Conservation (phyloP, 2,329 filamentous ascomycete species). For the Pseudogymnoascus sp. region DNA sequence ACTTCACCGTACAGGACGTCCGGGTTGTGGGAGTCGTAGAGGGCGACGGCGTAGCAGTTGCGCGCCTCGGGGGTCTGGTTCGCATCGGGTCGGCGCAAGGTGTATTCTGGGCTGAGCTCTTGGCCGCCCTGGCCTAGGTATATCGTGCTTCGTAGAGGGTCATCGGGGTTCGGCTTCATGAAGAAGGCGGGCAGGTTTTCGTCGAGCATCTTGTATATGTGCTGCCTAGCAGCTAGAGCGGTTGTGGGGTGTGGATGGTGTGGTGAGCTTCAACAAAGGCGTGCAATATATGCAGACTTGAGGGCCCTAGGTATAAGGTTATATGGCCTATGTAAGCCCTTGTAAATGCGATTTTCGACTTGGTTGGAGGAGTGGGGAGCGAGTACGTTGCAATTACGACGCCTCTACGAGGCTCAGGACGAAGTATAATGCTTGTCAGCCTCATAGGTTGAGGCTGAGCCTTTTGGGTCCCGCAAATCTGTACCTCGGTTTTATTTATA, state of each 20-base stretch:
- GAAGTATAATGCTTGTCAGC: background rate
- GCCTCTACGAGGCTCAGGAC: background rate
- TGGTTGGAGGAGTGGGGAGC: background rate
- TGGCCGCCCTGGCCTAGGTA: slow-evolving; percentile 64
- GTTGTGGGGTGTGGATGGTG: background rate
- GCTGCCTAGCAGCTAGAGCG: slow-evolving; percentile 1
- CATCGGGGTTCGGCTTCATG: slow-evolving; percentile 42
- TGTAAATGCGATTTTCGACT: background rate
- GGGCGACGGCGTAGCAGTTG: slow-evolving; percentile 78
- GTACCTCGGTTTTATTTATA: background rate
- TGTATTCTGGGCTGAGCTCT: slow-evolving; percentile 71
- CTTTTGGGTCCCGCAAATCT: background rate
- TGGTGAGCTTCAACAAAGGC: background rate
- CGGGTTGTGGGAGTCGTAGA: slow-evolving; percentile 73
- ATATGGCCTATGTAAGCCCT: slow-evolving; percentile 1
- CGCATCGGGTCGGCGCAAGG: slow-evolving; percentile 69
- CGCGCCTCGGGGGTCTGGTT: slow-evolving; percentile 52
- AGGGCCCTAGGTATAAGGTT: slow-evolving; percentile 1
- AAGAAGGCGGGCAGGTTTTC: slow-evolving; percentile 77
- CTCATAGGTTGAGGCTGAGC: slow-evolving; percentile 4
- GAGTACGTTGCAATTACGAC: slow-evolving; percentile 6
- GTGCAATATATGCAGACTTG: background rate
- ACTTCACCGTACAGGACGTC: slow-evolving; percentile 85
- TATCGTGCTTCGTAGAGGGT: slow-evolving; percentile 46
- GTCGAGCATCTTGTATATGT: slow-evolving; percentile 62